These are phyloP conservation scores for Noccaea caerulescens DNA, from an alignment of 345 rosid species.

Conservation along the genomic window DNA sequence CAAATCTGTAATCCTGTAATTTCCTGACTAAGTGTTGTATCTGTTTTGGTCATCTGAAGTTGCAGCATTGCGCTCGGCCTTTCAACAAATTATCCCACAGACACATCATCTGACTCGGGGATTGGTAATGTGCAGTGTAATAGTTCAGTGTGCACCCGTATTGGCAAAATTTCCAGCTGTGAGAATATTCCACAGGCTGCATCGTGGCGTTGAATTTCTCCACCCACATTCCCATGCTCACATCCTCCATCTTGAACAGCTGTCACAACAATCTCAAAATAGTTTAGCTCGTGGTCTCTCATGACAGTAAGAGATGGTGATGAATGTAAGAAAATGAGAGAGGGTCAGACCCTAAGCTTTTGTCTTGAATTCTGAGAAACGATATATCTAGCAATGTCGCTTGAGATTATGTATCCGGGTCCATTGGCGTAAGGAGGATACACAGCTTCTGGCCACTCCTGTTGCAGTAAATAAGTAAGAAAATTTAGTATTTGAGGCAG, in stretches of 20 bases:
- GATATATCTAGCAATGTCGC: conserved; percentile 66
- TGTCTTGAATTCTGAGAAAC: conserved; percentile 61
- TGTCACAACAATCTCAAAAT: conserved; percentile 44
- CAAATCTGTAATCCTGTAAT: conserved; percentile 8
- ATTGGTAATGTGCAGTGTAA: conserved; percentile 93
- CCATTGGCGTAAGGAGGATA: conserved; percentile 98
- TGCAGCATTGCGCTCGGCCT: conserved; percentile 82
- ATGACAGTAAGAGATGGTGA: neutral
- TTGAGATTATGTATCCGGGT: conserved; percentile 86
- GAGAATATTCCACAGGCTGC: conserved; percentile 78
- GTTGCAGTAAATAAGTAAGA: conserved; percentile 45
- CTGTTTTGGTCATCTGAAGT: conserved; percentile 63
- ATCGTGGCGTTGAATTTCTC: conserved; percentile 69
- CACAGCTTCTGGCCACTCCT: conserved; percentile 95
- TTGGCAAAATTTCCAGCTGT: conserved; percentile 95
- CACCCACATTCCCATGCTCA: conserved; percentile 99
- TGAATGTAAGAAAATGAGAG: neutral
- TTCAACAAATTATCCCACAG: conserved; percentile 84
- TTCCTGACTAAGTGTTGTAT: neutral
- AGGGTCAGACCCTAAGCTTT: conserved; percentile 61
- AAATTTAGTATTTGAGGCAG: conserved; percentile 15
- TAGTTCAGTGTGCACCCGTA: conserved; percentile 90
- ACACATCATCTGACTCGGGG: conserved; percentile 92
- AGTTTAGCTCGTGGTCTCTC: conserved; percentile 1
- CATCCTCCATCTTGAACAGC: conserved; percentile 99